Evolutionary conservation across 371 early-diverging fungal genomes (phyloP), one percentile per base, ranked within the genome.

Genomic region (Mortierella sp.): DNA sequence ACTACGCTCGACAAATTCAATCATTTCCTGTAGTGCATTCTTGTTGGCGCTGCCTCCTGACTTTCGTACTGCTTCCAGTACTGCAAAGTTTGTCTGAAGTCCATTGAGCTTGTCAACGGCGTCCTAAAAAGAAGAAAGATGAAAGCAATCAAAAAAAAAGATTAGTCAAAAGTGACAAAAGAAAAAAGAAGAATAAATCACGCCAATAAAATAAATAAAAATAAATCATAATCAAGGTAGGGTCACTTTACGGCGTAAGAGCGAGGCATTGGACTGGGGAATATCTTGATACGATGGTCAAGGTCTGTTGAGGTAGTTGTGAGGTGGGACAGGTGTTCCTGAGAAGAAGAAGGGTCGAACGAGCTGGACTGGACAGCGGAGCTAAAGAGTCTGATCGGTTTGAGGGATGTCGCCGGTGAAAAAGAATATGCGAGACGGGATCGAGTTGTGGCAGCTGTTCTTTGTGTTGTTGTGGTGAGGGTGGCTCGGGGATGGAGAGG

Each of bases 51-150:
- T 82, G 38, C 94, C 93, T 42, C 96, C 95, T 42, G 95, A 90
- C 73, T 94, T 94, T 45, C 94, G 90, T 31, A 97, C 85, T 70
- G 91, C 89, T 68, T 96, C 94, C 14, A 98, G 89, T 16, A 94
- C 86, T n/a, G 95, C 90, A 70, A 96, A 94, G 90, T 97, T 97
- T 48, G 95, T 94, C 88, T 97, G 96, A 55, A 96, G 89, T 38
- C 91, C 87, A 88, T 83, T 83, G 78, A 98, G 90, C 84, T 92
- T 90, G 21, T 92, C 88, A 68, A 97, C 92, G 14, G 97, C 97
- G 58, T 92, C 88, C 96, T 96, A 38, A 26, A 55, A 68, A 50
- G 24, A n/a, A 21, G 57, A 24, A 11, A 10, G 19, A 48, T 26
- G 13, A 28, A 70, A 42, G 7, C 60, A n/a, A n/a, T 55, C 19